phyloP scores from a whole-genome alignment of 2,329 filamentous ascomycete species.

The Botryosphaeria dothidea region DNA sequence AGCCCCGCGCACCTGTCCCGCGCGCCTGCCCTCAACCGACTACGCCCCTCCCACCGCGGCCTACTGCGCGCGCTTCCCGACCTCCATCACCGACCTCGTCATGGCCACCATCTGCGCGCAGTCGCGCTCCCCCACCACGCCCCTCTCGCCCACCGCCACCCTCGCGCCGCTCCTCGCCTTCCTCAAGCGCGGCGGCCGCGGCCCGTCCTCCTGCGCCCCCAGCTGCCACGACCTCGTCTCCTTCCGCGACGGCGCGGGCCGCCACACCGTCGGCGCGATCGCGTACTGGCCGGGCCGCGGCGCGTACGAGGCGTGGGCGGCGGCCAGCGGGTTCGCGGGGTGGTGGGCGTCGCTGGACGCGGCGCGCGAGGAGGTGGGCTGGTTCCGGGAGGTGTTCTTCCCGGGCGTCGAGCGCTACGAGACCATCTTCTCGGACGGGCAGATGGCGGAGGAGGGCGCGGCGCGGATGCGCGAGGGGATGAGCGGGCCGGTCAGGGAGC shows the following conservation, averaged over 20 bases:
- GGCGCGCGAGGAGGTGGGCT: conserved; percentile 36
- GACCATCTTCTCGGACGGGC: conserved; percentile 43
- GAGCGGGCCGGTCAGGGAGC: conserved; percentile 43
- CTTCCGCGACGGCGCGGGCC: background rate
- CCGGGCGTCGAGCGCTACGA: conserved; percentile 47
- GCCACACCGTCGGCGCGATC: background rate
- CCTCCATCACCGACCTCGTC: conserved; percentile 31
- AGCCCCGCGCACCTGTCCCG: conserved; percentile 24
- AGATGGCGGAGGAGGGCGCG: conserved; percentile 39
- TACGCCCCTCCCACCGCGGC: conserved; percentile 31
- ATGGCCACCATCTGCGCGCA: conserved; percentile 40
- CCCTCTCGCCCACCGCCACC: background rate
- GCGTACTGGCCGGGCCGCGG: background rate
- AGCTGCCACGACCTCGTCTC: background rate
- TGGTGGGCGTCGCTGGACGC: conserved; percentile 20
- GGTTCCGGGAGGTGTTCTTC: conserved; percentile 47
- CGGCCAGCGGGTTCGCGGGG: background rate
- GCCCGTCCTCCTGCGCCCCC: conserved; percentile 35
- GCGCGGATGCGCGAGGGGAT: conserved; percentile 42
- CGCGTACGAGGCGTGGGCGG: background rate
- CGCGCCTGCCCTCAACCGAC: conserved; percentile 28
- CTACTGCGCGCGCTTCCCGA: conserved; percentile 36
- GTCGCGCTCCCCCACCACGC: conserved; percentile 16
- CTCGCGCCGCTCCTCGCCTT: conserved; percentile 1
- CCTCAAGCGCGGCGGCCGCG: conserved; percentile 25